Conservation (phyloP, 148 eudicot species). For the Selenicereus undatus region DNA sequence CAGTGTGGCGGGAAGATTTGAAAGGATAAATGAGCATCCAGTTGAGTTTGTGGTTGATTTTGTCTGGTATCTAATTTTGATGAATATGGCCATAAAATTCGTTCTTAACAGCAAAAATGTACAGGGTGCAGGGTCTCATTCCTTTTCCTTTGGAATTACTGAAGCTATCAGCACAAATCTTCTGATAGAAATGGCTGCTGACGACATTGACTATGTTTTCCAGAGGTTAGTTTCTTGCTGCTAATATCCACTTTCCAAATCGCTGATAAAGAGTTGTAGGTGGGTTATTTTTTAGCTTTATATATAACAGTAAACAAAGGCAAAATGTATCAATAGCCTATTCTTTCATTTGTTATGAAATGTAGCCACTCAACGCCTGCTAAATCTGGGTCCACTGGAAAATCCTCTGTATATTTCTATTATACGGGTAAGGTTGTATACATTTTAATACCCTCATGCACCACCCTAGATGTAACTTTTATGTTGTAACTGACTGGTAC, state of each 20-base stretch:
- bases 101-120: constrained; percentile 19
- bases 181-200: constrained; percentile 77
- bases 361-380: background rate
- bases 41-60: constrained; percentile 44
- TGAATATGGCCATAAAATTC: background rate
- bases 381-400: background rate
- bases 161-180: constrained; percentile 84
- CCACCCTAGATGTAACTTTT: too few relatives aligned
- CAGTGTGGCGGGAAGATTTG: constrained; percentile 71
- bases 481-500: background rate
- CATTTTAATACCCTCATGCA: background rate
- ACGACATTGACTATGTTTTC: constrained; percentile 88
- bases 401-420: background rate
- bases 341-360: background rate
- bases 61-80: background rate
- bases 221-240: constrained; percentile 49
- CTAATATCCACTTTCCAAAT: background rate
- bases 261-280: background rate
- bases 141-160: constrained; percentile 85
- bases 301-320: background rate
- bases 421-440: too few relatives aligned
- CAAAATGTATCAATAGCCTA: background rate
- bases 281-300: background rate
- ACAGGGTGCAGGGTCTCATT: constrained; percentile 82
- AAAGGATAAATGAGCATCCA: constrained; percentile 93